Evolutionary conservation across 495 filamentous ascomycete species (phyloP).

Genomic region (Letharia columbiana): DNA sequence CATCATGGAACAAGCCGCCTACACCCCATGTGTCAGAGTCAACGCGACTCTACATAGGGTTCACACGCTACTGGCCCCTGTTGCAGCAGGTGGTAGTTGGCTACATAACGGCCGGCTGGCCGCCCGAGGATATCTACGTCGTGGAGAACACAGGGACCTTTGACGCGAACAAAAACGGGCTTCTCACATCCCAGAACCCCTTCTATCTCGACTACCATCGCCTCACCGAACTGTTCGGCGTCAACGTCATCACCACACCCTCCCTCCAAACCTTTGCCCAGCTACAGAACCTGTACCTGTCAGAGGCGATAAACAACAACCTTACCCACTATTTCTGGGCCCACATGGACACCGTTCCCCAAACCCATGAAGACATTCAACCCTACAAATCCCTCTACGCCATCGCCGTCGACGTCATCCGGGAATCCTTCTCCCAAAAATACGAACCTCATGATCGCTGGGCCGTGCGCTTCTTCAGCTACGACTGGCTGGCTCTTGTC

Average conservation of each 20-base stretch:
- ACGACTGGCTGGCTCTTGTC: slow-evolving; percentile 52
- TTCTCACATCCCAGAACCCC: slow-evolving; percentile 50
- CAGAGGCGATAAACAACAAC: slow-evolving; percentile 36
- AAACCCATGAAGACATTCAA: slow-evolving; percentile 38
- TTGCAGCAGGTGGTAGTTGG: slow-evolving; percentile 50
- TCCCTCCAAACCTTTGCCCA: slow-evolving; percentile 53
- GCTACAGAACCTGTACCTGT: slow-evolving; percentile 54
- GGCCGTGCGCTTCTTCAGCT: slow-evolving; percentile 48
- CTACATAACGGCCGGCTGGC: slow-evolving; percentile 57
- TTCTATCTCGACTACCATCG: slow-evolving; percentile 53
- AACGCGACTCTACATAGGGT: slow-evolving; percentile 53
- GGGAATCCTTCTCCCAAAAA: slow-evolving; percentile 17
- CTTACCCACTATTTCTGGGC: slow-evolving; percentile 54
- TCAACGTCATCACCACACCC: slow-evolving; percentile 50
- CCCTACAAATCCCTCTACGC: slow-evolving; percentile 47
- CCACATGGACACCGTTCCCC: slow-evolving; percentile 49
- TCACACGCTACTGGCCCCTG: slow-evolving; percentile 51
- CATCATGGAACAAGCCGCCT: slow-evolving; percentile 25
- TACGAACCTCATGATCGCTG: slow-evolving; percentile 30
- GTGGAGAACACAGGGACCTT: slow-evolving; percentile 58
- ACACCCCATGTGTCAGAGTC: slow-evolving; percentile 20
- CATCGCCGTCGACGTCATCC: slow-evolving; percentile 39
- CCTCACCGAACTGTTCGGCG: slow-evolving; percentile 42
- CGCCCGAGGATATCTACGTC: slow-evolving; percentile 50
- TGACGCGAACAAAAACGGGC: slow-evolving; percentile 44